Evolutionary conservation across 2,329 filamentous ascomycete genomes (phyloP), one percentile per base, ranked within the genome.

Genomic region (Clonostachys byssicola): DNA sequence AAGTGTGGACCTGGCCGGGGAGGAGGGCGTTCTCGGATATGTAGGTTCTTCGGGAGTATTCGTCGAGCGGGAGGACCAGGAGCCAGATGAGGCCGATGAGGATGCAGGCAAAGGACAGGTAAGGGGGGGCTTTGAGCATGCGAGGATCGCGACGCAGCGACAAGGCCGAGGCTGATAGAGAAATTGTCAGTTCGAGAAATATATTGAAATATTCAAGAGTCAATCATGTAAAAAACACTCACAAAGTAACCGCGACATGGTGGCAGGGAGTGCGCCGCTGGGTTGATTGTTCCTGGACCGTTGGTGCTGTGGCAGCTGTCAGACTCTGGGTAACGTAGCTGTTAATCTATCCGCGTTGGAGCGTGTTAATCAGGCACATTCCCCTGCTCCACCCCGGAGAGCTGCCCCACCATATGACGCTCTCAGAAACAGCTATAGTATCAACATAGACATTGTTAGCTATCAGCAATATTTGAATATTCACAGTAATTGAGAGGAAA

Each of bases 11-110:
- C 67, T 99, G 94, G 3, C 92, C 94, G 0, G 94, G 94, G 13
- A 99, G 75, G 34, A 99, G 82, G 12, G 94, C 94, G 65, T 99
- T 99, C 67, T 99, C 94, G 40, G 92, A 97, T 49, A 99, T 94
- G 67, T 99, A 99, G 1, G 92, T 99, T 50, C 81, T 79, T 54
- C 94, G 84, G 44, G 91, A 96, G 72, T 97, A 96, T 55, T 92
- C 81, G 66, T 97, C 81, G 46, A 97, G 77, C 4, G 94, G 94
- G 2, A 99, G 81, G 34, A 97, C 77, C 18, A 96, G 81, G 13
- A 99, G 83, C 89, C 92, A 99, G 56, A 83, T 80, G 47, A 96
- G 80, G 46, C 94, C 94, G 58, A 96, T 80, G 43, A 92, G 59
- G 57, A 97, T 83, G 68, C 88, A 95, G 39, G 95, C 72, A 45